A percentile compares a stretch with the other conserved stretches of the same genome.
These are phyloP conservation scores for Penicillium waksmanii DNA, from an alignment of 495 filamentous ascomycete genomes.

Conservation along the genomic window DNA sequence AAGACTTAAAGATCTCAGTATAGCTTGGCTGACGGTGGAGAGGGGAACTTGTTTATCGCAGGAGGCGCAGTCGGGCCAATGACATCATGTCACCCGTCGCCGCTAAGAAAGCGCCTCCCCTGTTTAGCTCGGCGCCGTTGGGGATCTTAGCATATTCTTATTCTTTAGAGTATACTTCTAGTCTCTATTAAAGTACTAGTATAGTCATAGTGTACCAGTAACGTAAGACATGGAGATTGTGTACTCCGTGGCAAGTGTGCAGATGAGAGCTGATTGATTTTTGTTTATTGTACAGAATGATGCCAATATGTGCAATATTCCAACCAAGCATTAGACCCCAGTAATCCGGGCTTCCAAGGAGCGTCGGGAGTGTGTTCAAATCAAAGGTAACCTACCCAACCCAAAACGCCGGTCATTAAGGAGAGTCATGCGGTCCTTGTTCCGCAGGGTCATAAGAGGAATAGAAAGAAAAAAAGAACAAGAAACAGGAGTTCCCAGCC, in stretches of 20 bases:
- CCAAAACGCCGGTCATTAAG: conserved; percentile 6
- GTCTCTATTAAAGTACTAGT: too few species aligned
- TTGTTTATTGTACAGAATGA: neutral
- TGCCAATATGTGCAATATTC: neutral
- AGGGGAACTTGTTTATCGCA: conserved; percentile 14
- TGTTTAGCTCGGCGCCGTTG: too few species aligned
- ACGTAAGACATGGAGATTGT: neutral
- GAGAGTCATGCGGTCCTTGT: neutral
- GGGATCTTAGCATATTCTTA: too few species aligned
- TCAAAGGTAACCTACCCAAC: neutral
- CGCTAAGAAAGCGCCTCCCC: too few species aligned
- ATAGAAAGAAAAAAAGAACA: neutral
- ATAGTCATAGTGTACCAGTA: neutral
- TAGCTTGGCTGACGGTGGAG: neutral
- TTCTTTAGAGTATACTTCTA: too few species aligned
- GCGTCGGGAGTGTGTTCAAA: neutral
- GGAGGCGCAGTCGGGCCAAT: conserved; percentile 25
- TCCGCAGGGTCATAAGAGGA: conserved; percentile 3
- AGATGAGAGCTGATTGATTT: neutral
- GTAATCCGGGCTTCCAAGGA: neutral
- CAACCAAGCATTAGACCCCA: neutral
- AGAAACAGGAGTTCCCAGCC: conserved; percentile 1
- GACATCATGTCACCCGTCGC: conserved; percentile 5
- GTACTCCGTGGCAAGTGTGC: neutral
- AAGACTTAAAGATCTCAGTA: neutral